Conservation (phyloP, 257 asterid genomes). For the Solanum ossicruentum region DNA sequence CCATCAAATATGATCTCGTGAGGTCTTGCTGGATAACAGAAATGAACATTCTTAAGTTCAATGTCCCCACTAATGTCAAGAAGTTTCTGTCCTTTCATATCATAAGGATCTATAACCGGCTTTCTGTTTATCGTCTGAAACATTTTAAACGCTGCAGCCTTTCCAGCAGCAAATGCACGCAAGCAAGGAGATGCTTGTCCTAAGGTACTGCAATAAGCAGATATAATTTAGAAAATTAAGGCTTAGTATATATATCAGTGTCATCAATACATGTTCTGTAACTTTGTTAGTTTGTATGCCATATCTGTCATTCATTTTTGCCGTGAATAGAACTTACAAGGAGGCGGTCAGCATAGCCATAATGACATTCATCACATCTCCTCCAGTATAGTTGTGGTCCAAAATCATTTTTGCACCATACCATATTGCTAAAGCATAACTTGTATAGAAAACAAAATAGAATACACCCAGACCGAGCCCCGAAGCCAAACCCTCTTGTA, state of each 20-base stretch:
- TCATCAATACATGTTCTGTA: not conserved
- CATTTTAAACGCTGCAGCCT: conserved; percentile 80
- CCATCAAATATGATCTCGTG: conserved; percentile 51
- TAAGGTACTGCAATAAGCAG: conserved; percentile 34
- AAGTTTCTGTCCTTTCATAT: conserved; percentile 33
- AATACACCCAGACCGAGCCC: conserved; percentile 63
- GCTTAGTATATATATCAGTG: not conserved
- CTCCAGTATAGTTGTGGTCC: conserved; percentile 46
- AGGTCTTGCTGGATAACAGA: conserved; percentile 75
- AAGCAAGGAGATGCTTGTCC: conserved; percentile 77
- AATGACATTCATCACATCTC: conserved; percentile 50
- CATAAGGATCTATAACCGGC: conserved; percentile 58
- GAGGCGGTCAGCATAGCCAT: conserved; percentile 55
- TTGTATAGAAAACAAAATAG: conserved; percentile 49
- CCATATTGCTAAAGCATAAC: conserved; percentile 81
- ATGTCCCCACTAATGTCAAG: conserved; percentile 48
- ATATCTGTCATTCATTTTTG: not conserved
- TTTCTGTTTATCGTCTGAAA: conserved; percentile 55
- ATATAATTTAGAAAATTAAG: not conserved
- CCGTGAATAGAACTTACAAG: conserved; percentile 27
- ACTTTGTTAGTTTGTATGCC: not conserved
- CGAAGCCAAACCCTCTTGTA: conserved; percentile 51
- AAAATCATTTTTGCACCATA: conserved; percentile 53
- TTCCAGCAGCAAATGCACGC: conserved; percentile 65
- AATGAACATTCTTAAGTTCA: conserved; percentile 43